phyloP scores from a whole-genome alignment of 441 rosid genomes.

The Corymbia calophylla region DNA sequence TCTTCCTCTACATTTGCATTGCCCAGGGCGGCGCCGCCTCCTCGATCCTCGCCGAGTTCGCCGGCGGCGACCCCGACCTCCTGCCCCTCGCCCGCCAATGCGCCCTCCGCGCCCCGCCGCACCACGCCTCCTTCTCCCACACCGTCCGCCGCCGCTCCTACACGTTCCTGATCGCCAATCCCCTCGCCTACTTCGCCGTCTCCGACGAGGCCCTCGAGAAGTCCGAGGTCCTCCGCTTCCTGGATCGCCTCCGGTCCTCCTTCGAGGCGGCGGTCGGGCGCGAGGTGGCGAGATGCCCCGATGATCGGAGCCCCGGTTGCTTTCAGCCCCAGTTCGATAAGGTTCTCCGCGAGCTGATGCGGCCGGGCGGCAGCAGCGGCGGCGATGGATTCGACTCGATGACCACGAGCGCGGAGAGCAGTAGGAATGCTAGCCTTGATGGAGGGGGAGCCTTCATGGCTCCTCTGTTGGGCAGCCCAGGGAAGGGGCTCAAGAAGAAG shows the following conservation, averaged over 20 bases:
- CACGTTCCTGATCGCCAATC: constrained; percentile 53
- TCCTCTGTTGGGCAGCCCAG: constrained; percentile 47
- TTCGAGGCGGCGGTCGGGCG: constrained; percentile 28
- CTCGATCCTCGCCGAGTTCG: constrained; percentile 53
- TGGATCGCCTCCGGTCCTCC: constrained; percentile 42
- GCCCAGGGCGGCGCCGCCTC: constrained; percentile 35
- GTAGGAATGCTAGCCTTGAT: constrained; percentile 34
- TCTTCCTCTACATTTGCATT: constrained; percentile 58
- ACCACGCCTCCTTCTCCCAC: constrained; percentile 72
- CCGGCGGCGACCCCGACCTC: constrained; percentile 36
- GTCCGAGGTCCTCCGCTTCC: constrained; percentile 41
- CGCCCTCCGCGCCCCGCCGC: constrained; percentile 54
- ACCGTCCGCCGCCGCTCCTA: constrained; percentile 46
- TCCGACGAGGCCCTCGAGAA: constrained; percentile 33
- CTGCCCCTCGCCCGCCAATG: constrained; percentile 46
- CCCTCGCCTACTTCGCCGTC: constrained; percentile 57
- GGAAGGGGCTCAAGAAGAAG: constrained; percentile 66
- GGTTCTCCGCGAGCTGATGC: constrained; percentile 42
- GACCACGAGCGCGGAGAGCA: constrained; percentile 18
- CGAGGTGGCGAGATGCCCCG: constrained; percentile 23
- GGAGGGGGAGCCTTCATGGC: constrained; percentile 30
- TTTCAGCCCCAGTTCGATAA: constrained; percentile 46
- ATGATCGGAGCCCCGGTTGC: constrained; percentile 21
- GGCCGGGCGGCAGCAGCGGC: constrained; percentile 15
- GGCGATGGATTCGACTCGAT: constrained; percentile 14